Base-by-base conservation (phyloP, 352 stramenopile species). In the Globisporangium cederbergense region DNA sequence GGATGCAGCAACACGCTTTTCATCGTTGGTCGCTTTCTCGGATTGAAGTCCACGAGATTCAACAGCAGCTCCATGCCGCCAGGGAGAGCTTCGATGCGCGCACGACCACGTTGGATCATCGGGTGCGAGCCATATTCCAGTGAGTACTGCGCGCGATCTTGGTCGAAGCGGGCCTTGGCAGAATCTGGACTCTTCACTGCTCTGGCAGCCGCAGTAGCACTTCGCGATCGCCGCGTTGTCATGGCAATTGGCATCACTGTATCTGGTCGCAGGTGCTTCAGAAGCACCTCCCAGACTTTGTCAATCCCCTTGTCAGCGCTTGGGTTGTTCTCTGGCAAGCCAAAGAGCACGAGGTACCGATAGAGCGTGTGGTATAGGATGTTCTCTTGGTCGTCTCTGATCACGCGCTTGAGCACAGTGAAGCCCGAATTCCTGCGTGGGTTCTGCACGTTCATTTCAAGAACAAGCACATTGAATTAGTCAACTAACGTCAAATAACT, bases 361-460 rank as follows among this genome's bases (percentile, higher is more conserved):
- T 99, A 99, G 6, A 99, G 72, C 14, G 97, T 99, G 75, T 99
- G 81, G 54, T 96, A 97, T 5, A 99, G 74, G 7, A 93, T 88
- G 38, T 95, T 82, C 36, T 97, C 90, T 3, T 81, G 73, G 60
- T 91, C 78, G 52, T 83, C 77, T 36, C 73, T 67, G 28, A 77
- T 70, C 25, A 91, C 75, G 36, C 76, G 75, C 16, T 78, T 83
- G 51, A 96, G 72, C 11, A 95, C 78, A 11, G 75, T 79, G 50
- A 93, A 96, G 6, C 61, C 64, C 0, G 83, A 91, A 18, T 69
- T 83, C 62, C 89, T 84, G 71, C 52, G 70, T 32, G 65, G 58
- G 66, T 60, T 93, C 62, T 77, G 63, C 16, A 28, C 36, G 13
- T 56, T 40, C 3, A 1, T 40, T 20, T 46, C 40, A 40, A 22